Conservation (phyloP, 2,329 filamentous ascomycete genomes). For the Aspergillus aculeatus region DNA sequence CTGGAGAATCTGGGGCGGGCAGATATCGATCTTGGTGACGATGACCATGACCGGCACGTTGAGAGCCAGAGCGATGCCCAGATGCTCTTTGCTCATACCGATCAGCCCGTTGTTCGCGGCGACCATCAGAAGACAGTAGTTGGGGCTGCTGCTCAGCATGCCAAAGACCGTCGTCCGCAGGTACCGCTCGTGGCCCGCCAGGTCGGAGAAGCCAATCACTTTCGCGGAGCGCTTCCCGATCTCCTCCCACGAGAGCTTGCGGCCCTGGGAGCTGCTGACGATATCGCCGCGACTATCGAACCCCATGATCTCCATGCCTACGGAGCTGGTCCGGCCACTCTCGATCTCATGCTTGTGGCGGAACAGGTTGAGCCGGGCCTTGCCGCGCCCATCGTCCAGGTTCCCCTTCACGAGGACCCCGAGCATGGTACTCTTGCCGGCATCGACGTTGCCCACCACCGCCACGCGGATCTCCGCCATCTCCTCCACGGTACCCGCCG, state of each 20-base stretch:
- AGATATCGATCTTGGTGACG: constrained; percentile 97
- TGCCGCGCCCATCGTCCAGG: constrained; percentile 90
- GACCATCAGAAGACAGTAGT: constrained; percentile 97
- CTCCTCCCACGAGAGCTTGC: constrained; percentile 94
- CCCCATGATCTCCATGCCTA: constrained; percentile 98
- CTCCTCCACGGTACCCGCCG: constrained; percentile 72
- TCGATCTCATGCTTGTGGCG: constrained; percentile 98
- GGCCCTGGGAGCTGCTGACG: constrained; percentile 76
- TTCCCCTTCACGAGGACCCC: constrained; percentile 94
- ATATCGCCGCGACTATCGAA: constrained; percentile 86
- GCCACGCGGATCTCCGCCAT: constrained; percentile 95
- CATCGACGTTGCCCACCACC: constrained; percentile 96
- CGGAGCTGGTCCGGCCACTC: constrained; percentile 89
- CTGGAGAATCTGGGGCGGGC: constrained; percentile 89
- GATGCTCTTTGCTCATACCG: constrained; percentile 97
- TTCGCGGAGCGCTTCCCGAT: constrained; percentile 93
- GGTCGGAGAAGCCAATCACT: constrained; percentile 92
- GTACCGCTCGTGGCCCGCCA: constrained; percentile 94
- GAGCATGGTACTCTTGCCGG: constrained; percentile 93
- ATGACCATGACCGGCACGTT: constrained; percentile 98
- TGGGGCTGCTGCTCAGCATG: constrained; percentile 87
- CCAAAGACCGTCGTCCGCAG: constrained; percentile 95
- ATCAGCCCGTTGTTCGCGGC: constrained; percentile 96
- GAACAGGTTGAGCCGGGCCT: constrained; percentile 92
- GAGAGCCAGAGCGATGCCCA: constrained; percentile 88